phyloP scores from a whole-genome alignment of 2,329 filamentous ascomycete species.

The Helminthosporium solani region DNA sequence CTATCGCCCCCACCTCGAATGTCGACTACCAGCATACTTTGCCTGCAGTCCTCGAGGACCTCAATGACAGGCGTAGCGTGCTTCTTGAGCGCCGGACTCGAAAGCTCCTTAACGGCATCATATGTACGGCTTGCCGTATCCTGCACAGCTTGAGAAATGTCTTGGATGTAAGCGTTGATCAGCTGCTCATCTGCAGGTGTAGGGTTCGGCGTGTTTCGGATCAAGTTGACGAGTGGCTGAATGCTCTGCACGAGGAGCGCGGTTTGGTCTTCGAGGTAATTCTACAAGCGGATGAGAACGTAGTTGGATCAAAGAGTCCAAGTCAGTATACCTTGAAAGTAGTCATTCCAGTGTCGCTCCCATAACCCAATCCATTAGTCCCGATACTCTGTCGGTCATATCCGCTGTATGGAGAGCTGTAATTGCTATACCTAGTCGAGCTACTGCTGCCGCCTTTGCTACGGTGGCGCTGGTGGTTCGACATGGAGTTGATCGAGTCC shows the following conservation, averaged over 20 bases:
- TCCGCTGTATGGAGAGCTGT: slow-evolving; percentile 40
- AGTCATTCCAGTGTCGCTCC: slow-evolving; percentile 47
- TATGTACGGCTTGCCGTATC: slow-evolving; percentile 67
- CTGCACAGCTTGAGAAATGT: slow-evolving; percentile 69
- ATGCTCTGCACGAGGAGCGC: slow-evolving; percentile 76
- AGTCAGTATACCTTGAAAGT: slow-evolving; percentile 58
- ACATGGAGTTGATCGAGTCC: slow-evolving; percentile 9
- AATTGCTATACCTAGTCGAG: slow-evolving; percentile 37
- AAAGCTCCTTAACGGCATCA: slow-evolving; percentile 50
- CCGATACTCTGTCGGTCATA: slow-evolving; percentile 37
- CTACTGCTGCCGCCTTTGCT: slow-evolving; percentile 41
- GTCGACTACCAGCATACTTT: slow-evolving; percentile 64
- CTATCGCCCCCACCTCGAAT: slow-evolving; percentile 61
- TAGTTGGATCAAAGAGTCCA: slow-evolving; percentile 1
- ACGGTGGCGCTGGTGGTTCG: slow-evolving; percentile 26
- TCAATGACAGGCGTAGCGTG: slow-evolving; percentile 54
- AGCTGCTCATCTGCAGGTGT: slow-evolving; percentile 41
- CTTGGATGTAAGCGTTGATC: slow-evolving; percentile 67
- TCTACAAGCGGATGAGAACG: slow-evolving; percentile 45
- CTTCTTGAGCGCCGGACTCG: slow-evolving; percentile 55
- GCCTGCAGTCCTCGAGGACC: slow-evolving; percentile 63
- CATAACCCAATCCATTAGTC: slow-evolving; percentile 24
- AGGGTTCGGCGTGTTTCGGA: slow-evolving; percentile 50
- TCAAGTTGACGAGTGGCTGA: slow-evolving; percentile 72
- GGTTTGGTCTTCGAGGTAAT: slow-evolving; percentile 81